Base-by-base conservation (phyloP, 2,329 filamentous ascomycete species). In the Alternaria triticina region DNA sequence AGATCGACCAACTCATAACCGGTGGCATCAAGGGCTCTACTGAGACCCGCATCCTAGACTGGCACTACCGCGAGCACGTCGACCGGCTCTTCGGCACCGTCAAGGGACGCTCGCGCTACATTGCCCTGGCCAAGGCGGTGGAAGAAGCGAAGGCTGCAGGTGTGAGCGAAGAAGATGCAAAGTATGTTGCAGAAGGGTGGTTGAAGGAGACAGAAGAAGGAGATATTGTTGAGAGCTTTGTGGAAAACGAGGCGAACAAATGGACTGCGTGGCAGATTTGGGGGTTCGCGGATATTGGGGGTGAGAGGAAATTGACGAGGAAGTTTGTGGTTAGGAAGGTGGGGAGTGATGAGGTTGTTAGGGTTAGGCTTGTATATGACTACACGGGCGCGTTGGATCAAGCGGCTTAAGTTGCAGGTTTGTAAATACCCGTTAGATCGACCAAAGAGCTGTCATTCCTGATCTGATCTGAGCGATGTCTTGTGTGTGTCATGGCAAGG, bases 61-160 rank as follows among this genome's bases (percentile, higher is more conserved):
- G 85, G 82, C 77, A 80, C 23, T 85, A 81, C 58, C 89, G 90
- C 70, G 86, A 87, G 66, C 92, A 94, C 83, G 83, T 82, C 23
- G 93, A 97, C 83, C 90, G 89, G 84, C 87, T 97, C 69, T 97
- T 96, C 78, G 94, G 94, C 62, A 82, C 81, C 59, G 86, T 96
- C 66, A 83, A 83, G 55, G 92, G 91, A 61, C 85, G 84, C 64
- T 87, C 85, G 46, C 80, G 83, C 49, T 89, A 85, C 76, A 72
- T 61, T n/a, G 77, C 81, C 36, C 68, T 81, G 10, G 59, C 67
- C 11, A 66, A 70, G 13, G 25, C 77, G 15, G 15, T 66, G 7
- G 70, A 72, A 28, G 74, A 74, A 57, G 65, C 55, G 4, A 69
- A 68, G 57, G 70, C 67, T 27, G 69, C 72, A 52, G 70, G 62